phyloP scores from a whole-genome alignment of 495 filamentous ascomycete genomes.

The Gamarada debralockiae region DNA sequence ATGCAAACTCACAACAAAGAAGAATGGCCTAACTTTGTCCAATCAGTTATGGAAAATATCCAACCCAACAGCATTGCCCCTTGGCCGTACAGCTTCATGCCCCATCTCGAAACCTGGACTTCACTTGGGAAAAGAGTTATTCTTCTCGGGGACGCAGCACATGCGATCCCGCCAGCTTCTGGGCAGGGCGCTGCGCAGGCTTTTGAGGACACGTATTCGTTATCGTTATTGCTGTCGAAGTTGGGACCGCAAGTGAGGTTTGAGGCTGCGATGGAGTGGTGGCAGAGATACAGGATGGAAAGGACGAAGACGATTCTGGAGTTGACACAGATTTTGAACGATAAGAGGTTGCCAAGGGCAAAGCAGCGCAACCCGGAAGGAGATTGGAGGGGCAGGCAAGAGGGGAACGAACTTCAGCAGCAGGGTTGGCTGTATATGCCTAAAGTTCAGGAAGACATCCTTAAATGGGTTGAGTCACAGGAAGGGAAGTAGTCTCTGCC shows the following conservation, averaged over 20 bases:
- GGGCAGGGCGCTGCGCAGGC: conserved; percentile 33
- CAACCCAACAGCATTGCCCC: not conserved
- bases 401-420: not conserved
- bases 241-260: not conserved
- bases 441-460: too few species aligned
- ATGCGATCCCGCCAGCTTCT: conserved; percentile 37
- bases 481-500: too few species aligned
- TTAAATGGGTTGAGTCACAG: too few species aligned
- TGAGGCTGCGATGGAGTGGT: not conserved
- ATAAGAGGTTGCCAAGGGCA: conserved; percentile 4
- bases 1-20: not conserved
- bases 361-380: not conserved
- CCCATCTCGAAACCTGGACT: not conserved
- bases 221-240: conserved; percentile 19
- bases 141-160: conserved; percentile 35
- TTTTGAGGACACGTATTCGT: conserved; percentile 29
- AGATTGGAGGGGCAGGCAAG: not conserved
- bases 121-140: not conserved
- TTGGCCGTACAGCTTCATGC: conserved; percentile 4
- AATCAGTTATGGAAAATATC: not conserved
- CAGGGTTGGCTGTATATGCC: too few species aligned
- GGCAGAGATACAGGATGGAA: not conserved
- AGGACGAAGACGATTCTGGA: not conserved
- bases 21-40: not conserved
- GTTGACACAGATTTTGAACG: conserved; percentile 2